Conservation (phyloP, 345 rosid genomes). For the Melastoma malabathricum region DNA sequence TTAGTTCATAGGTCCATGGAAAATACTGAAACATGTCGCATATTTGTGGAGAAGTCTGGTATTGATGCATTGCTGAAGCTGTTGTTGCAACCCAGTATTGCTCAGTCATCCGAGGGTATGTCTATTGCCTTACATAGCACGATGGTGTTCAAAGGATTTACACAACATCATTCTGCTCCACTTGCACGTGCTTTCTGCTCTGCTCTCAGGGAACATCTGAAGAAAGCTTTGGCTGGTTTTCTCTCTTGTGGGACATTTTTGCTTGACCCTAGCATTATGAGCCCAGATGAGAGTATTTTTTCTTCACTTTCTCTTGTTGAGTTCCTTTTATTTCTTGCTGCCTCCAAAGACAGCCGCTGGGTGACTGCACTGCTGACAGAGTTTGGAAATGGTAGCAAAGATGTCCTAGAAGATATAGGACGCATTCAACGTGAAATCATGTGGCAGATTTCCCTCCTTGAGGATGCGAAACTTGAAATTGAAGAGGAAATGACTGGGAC, state of each 20-base stretch:
- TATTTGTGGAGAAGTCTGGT: slow-evolving; percentile 93
- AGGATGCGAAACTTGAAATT: slow-evolving; percentile 55
- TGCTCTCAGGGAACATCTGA: slow-evolving; percentile 66
- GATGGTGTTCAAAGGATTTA: slow-evolving; percentile 93
- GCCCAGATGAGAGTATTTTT: slow-evolving; percentile 49
- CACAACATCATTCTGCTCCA: slow-evolving; percentile 84
- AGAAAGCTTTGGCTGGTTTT: slow-evolving; percentile 53
- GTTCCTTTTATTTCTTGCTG: slow-evolving; percentile 86
- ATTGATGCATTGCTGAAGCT: slow-evolving; percentile 83
- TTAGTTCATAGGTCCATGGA: slow-evolving; percentile 91
- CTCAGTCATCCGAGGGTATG: slow-evolving; percentile 92
- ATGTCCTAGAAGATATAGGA: slow-evolving; percentile 81
- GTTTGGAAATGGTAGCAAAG: slow-evolving; percentile 69
- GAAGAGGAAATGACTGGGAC: slow-evolving; percentile 33
- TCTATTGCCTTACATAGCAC: slow-evolving; percentile 92
- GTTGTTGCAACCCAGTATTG: slow-evolving; percentile 69
- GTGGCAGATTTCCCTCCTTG: slow-evolving; percentile 81
- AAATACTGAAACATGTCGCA: slow-evolving; percentile 79
- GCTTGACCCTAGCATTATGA: slow-evolving; percentile 41
- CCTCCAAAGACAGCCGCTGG: slow-evolving; percentile 92
- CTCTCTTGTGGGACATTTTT: slow-evolving; percentile 47
- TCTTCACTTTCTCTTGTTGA: slow-evolving; percentile 80
- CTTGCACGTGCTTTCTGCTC: slow-evolving; percentile 81
- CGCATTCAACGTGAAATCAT: slow-evolving; percentile 71
- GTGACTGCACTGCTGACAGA: slow-evolving; percentile 78